Conservation (phyloP, 2,329 filamentous ascomycete genomes). For the Ophiostoma ulmi region DNA sequence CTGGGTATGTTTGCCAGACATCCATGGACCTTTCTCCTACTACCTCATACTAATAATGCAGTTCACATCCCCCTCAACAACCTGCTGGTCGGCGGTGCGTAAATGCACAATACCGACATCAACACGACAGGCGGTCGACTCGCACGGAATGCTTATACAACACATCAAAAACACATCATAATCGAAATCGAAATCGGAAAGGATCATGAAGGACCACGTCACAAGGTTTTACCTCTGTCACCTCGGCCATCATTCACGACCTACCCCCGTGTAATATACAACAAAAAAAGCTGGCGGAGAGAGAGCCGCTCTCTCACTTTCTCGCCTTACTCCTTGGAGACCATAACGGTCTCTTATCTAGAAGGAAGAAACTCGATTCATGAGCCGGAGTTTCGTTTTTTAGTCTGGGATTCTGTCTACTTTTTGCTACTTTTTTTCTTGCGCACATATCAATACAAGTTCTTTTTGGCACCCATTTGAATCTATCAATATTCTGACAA, state of each 20-base stretch:
- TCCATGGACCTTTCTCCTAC: neutral
- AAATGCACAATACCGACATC: conserved; percentile 31
- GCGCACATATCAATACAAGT: conserved; percentile 16
- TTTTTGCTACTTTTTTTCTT: neutral
- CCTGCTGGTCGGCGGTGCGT: conserved; percentile 62
- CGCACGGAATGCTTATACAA: neutral
- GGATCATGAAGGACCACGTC: neutral
- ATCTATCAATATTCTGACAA: too few species aligned
- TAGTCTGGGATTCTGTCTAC: conserved; percentile 14
- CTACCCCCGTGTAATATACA: conserved; percentile 10
- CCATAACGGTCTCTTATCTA: neutral
- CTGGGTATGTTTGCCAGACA: conserved; percentile 47
- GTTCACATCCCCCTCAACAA: conserved; percentile 68
- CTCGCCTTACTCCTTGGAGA: neutral
- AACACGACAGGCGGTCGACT: neutral
- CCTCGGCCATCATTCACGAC: neutral
- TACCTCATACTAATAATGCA: conserved; percentile 30
- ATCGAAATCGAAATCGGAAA: neutral
- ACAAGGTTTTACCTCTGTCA: neutral
- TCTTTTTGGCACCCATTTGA: conserved; percentile 4
- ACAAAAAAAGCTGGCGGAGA: conserved; percentile 7
- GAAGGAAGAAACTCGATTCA: conserved; percentile 12
- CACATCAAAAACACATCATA: neutral
- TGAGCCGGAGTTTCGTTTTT: conserved; percentile 17
- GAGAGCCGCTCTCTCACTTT: neutral